Percentiles rank a stretch among this genome's conserved stretches.
phyloP scores from a whole-genome alignment of 129 eudicot genomes.

The Flaveria linearis region DNA sequence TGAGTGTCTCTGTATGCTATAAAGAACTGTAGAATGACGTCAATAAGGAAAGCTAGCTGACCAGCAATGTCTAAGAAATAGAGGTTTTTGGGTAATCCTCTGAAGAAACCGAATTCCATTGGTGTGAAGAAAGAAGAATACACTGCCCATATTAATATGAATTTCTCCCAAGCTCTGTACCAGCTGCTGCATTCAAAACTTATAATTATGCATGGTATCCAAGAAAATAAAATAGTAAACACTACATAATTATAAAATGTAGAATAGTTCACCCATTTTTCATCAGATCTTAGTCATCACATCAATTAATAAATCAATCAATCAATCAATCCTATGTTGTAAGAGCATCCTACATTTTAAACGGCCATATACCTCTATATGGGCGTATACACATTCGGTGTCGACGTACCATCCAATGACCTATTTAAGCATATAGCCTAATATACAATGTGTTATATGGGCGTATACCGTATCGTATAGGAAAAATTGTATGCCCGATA shows the following conservation, averaged over 20 bases:
- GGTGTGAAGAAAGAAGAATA: conserved; percentile 97
- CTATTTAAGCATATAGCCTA: too few relatives aligned
- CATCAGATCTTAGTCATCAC: too few relatives aligned
- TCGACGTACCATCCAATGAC: too few relatives aligned
- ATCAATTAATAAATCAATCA: too few relatives aligned
- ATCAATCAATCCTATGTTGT: too few relatives aligned
- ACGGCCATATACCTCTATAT: too few relatives aligned
- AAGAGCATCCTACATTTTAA: too few relatives aligned
- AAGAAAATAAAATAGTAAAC: not conserved
- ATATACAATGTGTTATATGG: too few relatives aligned
- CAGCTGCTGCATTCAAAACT: conserved; percentile 71
- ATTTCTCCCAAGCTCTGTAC: conserved; percentile 80
- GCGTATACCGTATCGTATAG: too few relatives aligned
- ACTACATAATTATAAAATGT: not conserved
- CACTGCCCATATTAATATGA: conserved; percentile 86
- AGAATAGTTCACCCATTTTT: not conserved
- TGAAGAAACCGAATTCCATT: conserved; percentile 93
- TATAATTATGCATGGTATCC: conserved; percentile 11
- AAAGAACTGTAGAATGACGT: conserved; percentile 80
- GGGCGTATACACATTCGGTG: too few relatives aligned
- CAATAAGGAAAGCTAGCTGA: conserved; percentile 77
- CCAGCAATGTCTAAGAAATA: conserved; percentile 73
- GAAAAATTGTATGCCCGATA: too few relatives aligned
- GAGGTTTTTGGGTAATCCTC: conserved; percentile 79
- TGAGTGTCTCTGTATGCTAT: conserved; percentile 82